Evolutionary conservation across 345 rosid species (phyloP).

Genomic region (Salix exigua): DNA sequence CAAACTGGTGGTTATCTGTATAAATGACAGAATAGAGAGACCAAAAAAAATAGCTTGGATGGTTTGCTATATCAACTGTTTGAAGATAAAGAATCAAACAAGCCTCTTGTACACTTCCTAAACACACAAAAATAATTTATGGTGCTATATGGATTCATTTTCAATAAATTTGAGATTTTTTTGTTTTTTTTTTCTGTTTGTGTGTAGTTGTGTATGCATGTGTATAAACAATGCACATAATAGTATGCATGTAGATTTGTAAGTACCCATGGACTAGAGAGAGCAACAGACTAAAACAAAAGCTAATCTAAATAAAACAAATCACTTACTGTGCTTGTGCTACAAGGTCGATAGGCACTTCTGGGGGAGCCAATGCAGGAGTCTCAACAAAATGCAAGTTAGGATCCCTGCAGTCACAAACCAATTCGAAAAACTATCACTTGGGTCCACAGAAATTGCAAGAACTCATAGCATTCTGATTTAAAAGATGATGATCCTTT

Average conservation of each 20-base stretch:
- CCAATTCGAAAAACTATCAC: not conserved
- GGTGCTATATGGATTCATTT: too few relatives aligned
- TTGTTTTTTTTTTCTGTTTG: too few relatives aligned
- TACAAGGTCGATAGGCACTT: slow-evolving; percentile 75
- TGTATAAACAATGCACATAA: not conserved
- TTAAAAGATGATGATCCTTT: not conserved
- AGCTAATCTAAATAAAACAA: not conserved
- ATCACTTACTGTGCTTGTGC: slow-evolving; percentile 79
- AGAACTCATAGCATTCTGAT: not conserved
- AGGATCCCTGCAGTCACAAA: slow-evolving; percentile 39
- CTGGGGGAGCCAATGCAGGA: slow-evolving; percentile 90
- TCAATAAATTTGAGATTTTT: too few relatives aligned
- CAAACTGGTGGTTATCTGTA: not conserved
- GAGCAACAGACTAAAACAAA: too few relatives aligned
- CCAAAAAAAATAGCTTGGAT: too few relatives aligned
- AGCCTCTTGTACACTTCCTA: too few relatives aligned
- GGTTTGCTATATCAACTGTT: too few relatives aligned
- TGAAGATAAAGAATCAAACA: too few relatives aligned
- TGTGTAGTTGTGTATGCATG: not conserved
- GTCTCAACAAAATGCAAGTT: slow-evolving; percentile 95
- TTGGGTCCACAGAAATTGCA: not conserved
- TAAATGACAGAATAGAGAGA: too few relatives aligned
- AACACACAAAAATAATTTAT: too few relatives aligned
- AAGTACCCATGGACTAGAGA: too few relatives aligned
- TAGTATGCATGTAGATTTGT: not conserved